Conservation (phyloP, 495 filamentous ascomycete genomes). For the Daldinia grandis region DNA sequence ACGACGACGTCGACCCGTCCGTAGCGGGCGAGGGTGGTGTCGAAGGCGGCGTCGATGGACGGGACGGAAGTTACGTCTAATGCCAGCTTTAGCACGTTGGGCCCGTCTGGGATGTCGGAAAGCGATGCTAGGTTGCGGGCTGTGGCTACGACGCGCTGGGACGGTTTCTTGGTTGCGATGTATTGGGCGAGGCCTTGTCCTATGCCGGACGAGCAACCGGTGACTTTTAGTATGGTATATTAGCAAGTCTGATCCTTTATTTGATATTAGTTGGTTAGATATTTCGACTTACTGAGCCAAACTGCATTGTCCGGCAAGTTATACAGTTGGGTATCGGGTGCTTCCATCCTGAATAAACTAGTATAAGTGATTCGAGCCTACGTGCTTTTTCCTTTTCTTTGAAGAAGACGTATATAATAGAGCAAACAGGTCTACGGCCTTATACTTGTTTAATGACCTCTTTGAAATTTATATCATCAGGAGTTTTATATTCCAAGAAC, state of each 20-base stretch:
- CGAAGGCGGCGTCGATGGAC: constrained; percentile 55
- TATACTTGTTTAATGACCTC: not conserved
- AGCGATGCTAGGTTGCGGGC: constrained; percentile 52
- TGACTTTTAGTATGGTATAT: constrained; percentile 45
- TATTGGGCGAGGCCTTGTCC: constrained; percentile 53
- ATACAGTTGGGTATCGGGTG: constrained; percentile 50
- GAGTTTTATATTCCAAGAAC: not conserved
- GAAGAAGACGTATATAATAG: not conserved
- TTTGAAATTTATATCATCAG: not conserved
- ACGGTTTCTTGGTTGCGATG: constrained; percentile 39
- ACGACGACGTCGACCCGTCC: constrained; percentile 63
- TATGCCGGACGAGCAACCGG: constrained; percentile 60
- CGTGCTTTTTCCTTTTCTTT: not conserved
- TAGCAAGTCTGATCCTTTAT: not conserved
- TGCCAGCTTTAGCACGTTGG: constrained; percentile 55
- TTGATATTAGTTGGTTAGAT: not conserved
- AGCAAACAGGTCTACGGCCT: not conserved
- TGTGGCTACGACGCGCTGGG: constrained; percentile 59
- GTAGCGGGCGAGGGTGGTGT: constrained; percentile 49
- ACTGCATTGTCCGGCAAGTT: constrained; percentile 57
- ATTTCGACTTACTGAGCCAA: constrained; percentile 57
- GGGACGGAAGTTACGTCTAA: constrained; percentile 55
- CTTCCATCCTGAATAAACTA: constrained; percentile 36
- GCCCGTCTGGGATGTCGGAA: constrained; percentile 49
- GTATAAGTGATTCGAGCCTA: not conserved